Conservation (phyloP, 2,329 filamentous ascomycete genomes). For the Fonsecaea monophora region DNA sequence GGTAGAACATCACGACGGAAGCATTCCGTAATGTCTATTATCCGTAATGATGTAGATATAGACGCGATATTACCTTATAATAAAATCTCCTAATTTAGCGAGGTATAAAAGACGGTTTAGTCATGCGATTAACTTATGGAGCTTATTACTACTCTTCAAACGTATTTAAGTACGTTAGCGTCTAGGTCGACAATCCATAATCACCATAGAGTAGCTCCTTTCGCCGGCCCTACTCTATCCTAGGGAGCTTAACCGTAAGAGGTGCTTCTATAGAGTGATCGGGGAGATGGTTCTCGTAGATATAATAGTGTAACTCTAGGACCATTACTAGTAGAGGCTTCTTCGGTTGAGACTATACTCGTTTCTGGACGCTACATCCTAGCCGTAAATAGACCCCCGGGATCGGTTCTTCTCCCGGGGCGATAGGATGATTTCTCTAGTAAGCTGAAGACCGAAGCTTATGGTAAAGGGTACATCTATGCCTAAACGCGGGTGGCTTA, state of each 20-base stretch:
- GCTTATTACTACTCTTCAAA: constrained; percentile 12
- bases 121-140: constrained; percentile 17
- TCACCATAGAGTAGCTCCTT: constrained; percentile 17
- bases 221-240: constrained; percentile 17
- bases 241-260: constrained; percentile 19
- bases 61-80: constrained; percentile 11
- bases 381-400: constrained; percentile 16
- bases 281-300: constrained; percentile 13
- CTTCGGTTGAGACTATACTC: constrained; percentile 14
- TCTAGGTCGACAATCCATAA: constrained; percentile 15
- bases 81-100: constrained; percentile 20
- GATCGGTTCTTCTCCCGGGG: constrained; percentile 14
- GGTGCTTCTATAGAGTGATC: constrained; percentile 4
- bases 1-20: constrained; percentile 15
- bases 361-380: constrained; percentile 19
- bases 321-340: constrained; percentile 14
- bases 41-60: constrained; percentile 8
- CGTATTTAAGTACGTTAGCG: neutral
- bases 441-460: constrained; percentile 21
- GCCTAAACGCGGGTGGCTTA: constrained; percentile 17
- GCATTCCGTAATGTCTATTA: constrained; percentile 4
- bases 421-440: constrained; percentile 22
- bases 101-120: constrained; percentile 22
- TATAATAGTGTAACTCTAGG: constrained; percentile 14
- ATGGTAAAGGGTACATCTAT: constrained; percentile 16